Percentiles rank a stretch among this genome's conserved stretches.
These are phyloP conservation scores for Pterocarpus macrocarpus DNA, from an alignment of 306 rosid genomes.

Conservation along the genomic window DNA sequence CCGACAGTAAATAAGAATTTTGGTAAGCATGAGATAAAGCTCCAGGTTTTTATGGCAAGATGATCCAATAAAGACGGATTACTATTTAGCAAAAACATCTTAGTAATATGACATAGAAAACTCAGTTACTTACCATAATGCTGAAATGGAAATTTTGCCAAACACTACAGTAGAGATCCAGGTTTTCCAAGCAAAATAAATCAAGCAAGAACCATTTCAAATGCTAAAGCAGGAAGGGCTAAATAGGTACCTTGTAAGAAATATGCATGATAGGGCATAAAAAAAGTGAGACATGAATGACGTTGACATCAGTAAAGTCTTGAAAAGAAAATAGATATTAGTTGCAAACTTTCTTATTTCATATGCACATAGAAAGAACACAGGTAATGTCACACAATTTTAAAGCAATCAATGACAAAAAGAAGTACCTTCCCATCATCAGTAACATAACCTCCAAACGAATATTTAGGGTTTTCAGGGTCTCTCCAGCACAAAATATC, in stretches of 20 bases:
- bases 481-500: conserved; percentile 95
- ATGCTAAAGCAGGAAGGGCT: conserved; percentile 29
- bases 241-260: not conserved
- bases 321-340: conserved; percentile 16
- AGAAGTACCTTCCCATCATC: conserved; percentile 84
- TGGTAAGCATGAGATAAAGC: conserved; percentile 23
- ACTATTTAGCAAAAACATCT: conserved; percentile 24
- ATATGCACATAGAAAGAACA: conserved; percentile 17
- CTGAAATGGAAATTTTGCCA: conserved; percentile 16
- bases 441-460: conserved; percentile 70
- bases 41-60: conserved; percentile 18
- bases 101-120: conserved; percentile 6
- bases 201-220: conserved; percentile 25
- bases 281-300: conserved; percentile 26
- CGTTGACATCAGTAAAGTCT: conserved; percentile 10
- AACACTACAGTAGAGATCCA: conserved; percentile 25
- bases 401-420: conserved; percentile 38
- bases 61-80: conserved; percentile 2
- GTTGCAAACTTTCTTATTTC: conserved; percentile 28
- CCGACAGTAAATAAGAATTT: conserved; percentile 6
- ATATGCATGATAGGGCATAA: not conserved
- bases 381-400: conserved; percentile 20
- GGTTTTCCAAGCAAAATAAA: conserved; percentile 28
- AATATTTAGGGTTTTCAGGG: conserved; percentile 77
- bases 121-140: not conserved